Evolutionary conservation across 2,329 filamentous ascomycete genomes (phyloP), one percentile per base, ranked within the genome.

Genomic region (Fusarium sublunatum): DNA sequence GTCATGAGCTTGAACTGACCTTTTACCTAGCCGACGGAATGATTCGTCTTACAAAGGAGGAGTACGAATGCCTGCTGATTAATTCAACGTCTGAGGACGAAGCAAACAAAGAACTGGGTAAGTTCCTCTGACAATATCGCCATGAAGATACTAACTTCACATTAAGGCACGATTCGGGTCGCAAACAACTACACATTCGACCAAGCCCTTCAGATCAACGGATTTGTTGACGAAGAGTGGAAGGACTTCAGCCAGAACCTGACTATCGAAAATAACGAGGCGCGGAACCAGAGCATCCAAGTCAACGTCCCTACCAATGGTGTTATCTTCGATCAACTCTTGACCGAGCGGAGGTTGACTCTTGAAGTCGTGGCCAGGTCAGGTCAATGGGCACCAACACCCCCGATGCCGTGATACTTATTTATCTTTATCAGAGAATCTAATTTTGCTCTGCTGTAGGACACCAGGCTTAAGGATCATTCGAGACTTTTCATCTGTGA

Each of bases 21-120:
- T 34, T 9, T 12, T 35, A 10, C 2, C 7, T 10, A 53, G 50
- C 3, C 11, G 8, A 53, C 24, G 50, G 50, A 2, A 53, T 49
- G 43, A 49, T 53, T 7, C 28, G 15, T 22, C 50, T 53, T 29
- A 49, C 50, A 1, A 19, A 48, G 15, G 50, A 53, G 31, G 50
- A 53, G 19, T 53, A 53, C 24, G 28, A 53, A 11, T 48, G 29
- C 26, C 43, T 53, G 8, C 22, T 41, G 10, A 22, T 35, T 28
- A 12, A 49, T 13, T 19, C 24, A 3, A 29, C 13, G 5, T 22
- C 24, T 7, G 43, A 53, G 11, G 26, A 29, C 11, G 15, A 41
- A 24, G 13, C 7, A 13, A 40, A 19, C 15, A 22, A 34, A 28
- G 22, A 49, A 7, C 50, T 44, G 5, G n/a, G 39, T 51, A 35